These are phyloP conservation scores for Helichrysum umbraculigerum DNA, from an alignment of 129 eudicot species.

Conservation along the genomic window DNA sequence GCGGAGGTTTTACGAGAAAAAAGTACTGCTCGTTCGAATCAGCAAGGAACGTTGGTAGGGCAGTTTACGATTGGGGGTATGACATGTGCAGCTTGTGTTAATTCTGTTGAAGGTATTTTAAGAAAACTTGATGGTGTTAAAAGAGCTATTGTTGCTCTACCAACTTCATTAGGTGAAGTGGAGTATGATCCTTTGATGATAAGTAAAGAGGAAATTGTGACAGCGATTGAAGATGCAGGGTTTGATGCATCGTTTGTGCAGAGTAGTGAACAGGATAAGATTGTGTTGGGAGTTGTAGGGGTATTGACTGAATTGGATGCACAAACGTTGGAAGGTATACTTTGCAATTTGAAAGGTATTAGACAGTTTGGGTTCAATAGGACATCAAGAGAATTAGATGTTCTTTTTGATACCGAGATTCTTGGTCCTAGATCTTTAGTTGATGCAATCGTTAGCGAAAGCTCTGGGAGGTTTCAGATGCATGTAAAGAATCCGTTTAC, in stretches of 20 bases:
- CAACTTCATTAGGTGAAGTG: constrained; percentile 95
- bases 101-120: constrained; percentile 92
- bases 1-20: constrained; percentile 80
- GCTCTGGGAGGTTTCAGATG: constrained; percentile 68
- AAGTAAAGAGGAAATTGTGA: constrained; percentile 76
- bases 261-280: constrained; percentile 86
- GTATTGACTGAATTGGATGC: constrained; percentile 60
- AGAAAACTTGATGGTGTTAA: constrained; percentile 81
- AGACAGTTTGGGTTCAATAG: constrained; percentile 60
- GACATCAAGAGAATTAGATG: constrained; percentile 59
- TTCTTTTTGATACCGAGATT: constrained; percentile 82
- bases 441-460: constrained; percentile 69
- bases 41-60: constrained; percentile 57
- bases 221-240: constrained; percentile 98
- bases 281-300: constrained; percentile 64
- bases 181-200: constrained; percentile 76
- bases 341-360: constrained; percentile 76
- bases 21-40: constrained; percentile 36
- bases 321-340: constrained; percentile 65
- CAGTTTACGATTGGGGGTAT: constrained; percentile 97
- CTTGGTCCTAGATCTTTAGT: constrained; percentile 74
- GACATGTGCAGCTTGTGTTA: constrained; percentile 98
- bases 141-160: constrained; percentile 74
- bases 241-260: constrained; percentile 96
- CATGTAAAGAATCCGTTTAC: constrained; percentile 80